A percentile compares a stretch with the other conserved stretches of the same genome.
These are phyloP conservation scores for Chrysoporthe cubensis DNA, from an alignment of 2,329 filamentous ascomycete species.

Conservation along the genomic window DNA sequence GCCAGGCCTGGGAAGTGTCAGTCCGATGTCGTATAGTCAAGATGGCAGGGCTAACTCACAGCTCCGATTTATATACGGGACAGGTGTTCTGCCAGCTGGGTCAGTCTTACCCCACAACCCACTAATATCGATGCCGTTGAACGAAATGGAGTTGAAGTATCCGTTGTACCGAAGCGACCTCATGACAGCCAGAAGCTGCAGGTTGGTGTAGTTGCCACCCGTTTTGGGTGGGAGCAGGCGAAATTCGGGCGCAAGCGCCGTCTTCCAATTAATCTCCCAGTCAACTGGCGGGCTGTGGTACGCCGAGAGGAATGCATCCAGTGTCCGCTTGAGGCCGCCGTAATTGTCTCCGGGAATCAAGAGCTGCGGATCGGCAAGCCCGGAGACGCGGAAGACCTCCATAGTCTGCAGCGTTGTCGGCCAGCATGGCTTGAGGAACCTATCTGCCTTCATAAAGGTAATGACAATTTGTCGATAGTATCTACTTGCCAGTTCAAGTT, in stretches of 20 bases:
- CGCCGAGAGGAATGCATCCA: constrained; percentile 59
- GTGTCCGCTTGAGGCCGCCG: constrained; percentile 57
- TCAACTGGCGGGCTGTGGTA: constrained; percentile 54
- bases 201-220: constrained; percentile 47
- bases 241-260: constrained; percentile 55
- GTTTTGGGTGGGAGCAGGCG: constrained; percentile 51
- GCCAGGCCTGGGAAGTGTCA: constrained; percentile 44
- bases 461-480: constrained; percentile 59
- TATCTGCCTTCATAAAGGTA: constrained; percentile 57
- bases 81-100: constrained; percentile 47
- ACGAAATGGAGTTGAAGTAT: constrained; percentile 62
- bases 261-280: constrained; percentile 57
- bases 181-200: constrained; percentile 61
- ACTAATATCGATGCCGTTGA: constrained; percentile 55
- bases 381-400: constrained; percentile 56
- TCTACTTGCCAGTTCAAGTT: constrained; percentile 55
- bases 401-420: constrained; percentile 58
- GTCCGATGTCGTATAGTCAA: constrained; percentile 29
- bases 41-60: constrained; percentile 40
- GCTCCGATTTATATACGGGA: constrained; percentile 57
- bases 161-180: constrained; percentile 62
- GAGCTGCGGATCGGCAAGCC: constrained; percentile 56
- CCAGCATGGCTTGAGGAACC: constrained; percentile 62
- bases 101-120: constrained; percentile 47
- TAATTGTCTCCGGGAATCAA: constrained; percentile 57